Base-by-base conservation (phyloP, 2,329 filamentous ascomycete species). In the Penicillium janthinellum region DNA sequence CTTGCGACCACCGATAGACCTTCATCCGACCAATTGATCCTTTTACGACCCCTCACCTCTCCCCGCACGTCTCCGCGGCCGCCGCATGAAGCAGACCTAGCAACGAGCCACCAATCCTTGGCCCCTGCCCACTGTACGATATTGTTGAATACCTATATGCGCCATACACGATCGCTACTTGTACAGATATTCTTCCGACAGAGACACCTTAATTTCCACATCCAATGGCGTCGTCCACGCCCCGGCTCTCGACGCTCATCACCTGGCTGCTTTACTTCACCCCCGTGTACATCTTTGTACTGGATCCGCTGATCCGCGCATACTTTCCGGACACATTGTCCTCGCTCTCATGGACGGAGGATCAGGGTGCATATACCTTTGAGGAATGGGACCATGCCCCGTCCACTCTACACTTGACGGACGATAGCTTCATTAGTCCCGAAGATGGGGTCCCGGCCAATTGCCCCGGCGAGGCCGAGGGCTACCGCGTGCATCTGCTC, bases 401-500 rank as follows among this genome's bases (percentile, higher is more conserved):
- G 15, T 60, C 66, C 3, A 61, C 62, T 5, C 54, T 71, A 35
- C 67, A 72, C 42, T 65, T 68, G 28, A 61, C 63, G n/a, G 70
- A 75, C 45, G 71, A 71, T 56, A 70, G 64, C 54, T 68, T 76
- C 54, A 72, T 77, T 49, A 74, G 72, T 50, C 70, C 71, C 2
- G 73, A 76, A 10, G 74, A 77, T 62, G 72, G 67, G 3, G 61
- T 69, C 12, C 64, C 65, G 3, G 41, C 64, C 10, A 63, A 61
- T 37, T 77, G 75, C 38, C 64, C 70, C 20, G 64, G 57, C 17
- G 60, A 63, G n/a, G 56, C 65, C 0, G 66, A 68, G 5, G 61
- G 61, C 2, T 76, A 77, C 59, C 63, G 64, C 15, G 73, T 82
- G 1, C 81, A 84, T 64, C 73, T 88, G 5, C 76, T 86, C 54